A percentile compares a stretch with the other conserved stretches of the same genome.
phyloP scores from a whole-genome alignment of 2,329 filamentous ascomycete species.

The Penicillium sp. region DNA sequence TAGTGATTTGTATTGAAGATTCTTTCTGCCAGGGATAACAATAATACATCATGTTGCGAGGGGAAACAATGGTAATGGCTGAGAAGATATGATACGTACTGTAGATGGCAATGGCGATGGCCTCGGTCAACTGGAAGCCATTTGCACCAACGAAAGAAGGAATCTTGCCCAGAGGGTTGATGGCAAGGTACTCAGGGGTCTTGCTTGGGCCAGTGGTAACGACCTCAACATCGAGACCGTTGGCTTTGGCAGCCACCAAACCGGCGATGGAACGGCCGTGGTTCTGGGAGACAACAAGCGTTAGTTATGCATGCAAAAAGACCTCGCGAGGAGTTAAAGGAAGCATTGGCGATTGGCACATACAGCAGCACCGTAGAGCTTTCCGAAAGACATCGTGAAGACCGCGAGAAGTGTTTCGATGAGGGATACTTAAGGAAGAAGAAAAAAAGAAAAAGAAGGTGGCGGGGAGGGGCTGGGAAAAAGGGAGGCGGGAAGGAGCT shows the following conservation, averaged over 20 bases:
- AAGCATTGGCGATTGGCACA: constrained; percentile 22
- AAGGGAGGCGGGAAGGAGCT: constrained; percentile 18
- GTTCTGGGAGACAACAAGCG: constrained; percentile 51
- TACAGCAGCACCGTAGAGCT: constrained; percentile 87
- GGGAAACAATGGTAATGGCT: constrained; percentile 8
- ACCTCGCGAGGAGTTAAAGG: neutral
- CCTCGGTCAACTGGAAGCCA: constrained; percentile 84
- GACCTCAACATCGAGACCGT: constrained; percentile 86
- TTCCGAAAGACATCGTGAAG: constrained; percentile 88
- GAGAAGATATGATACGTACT: constrained; percentile 59
- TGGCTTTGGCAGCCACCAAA: constrained; percentile 93
- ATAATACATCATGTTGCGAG: constrained; percentile 59
- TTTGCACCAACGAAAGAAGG: constrained; percentile 90
- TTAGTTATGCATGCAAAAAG: constrained; percentile 19
- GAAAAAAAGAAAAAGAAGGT: constrained; percentile 7
- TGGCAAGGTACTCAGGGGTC: constrained; percentile 73
- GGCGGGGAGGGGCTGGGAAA: constrained; percentile 19
- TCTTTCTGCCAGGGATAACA: constrained; percentile 98
- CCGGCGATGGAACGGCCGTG: constrained; percentile 88
- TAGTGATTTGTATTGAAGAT: constrained; percentile 32
- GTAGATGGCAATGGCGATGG: constrained; percentile 95
- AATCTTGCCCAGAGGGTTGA: constrained; percentile 85
- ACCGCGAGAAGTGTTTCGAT: constrained; percentile 16
- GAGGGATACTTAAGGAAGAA: constrained; percentile 14
- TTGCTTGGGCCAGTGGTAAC: constrained; percentile 59